Base-by-base conservation (phyloP, 1,284 basidiomycete species). In the Athelia psychrophila region DNA sequence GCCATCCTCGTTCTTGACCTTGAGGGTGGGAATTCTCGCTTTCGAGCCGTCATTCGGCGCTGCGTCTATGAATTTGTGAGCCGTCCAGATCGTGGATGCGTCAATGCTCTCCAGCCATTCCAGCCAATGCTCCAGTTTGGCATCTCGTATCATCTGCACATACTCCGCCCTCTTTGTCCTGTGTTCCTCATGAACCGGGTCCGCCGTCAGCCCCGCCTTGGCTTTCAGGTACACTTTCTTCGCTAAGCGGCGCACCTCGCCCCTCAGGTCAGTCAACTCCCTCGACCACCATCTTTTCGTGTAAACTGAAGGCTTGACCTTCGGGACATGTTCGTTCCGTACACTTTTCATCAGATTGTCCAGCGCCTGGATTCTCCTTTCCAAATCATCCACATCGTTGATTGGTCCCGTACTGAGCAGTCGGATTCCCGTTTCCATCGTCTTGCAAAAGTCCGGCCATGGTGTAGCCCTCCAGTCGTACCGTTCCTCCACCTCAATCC, bases 261-360 rank as follows among this genome's bases (percentile, higher is more conserved):
- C 16, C n/a, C 25, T 4, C 22, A 23, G 5, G 16, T 22, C 24
- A 9, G 44, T 19, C n/a, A 56, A 46, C 23, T 56, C 51, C 19
- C 30, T 25, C 15, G 22, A 48, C 56, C 56, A 57, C 56, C 54
- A 57, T 9, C 51, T 47, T 38, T 48, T 49, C 5, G 18, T 13
- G 52, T 30, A 46, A n/a, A 48, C 44, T 6, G 32, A 18, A 18
- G 51, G 51, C 33, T 56, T 56, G 19, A 24, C 19, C 19, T 48
- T 13, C 6, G 56, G 56, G 18, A 54, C 51, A 2, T 30, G 16
- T 3, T 42, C 25, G 0, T 52, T 48, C 1, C 61, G 56, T 3
- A 56, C 24, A 10, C 10, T 20, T 46, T 8, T 27, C n/a, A 27
- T 4, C 24, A 6, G 24, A 4, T 22, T 18, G 19, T 46, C 44